A percentile compares a stretch with the other conserved stretches of the same genome.
Evolutionary conservation across 31 red algal species (phyloP).

Genomic region (Asparagopsis taxiformis): DNA sequence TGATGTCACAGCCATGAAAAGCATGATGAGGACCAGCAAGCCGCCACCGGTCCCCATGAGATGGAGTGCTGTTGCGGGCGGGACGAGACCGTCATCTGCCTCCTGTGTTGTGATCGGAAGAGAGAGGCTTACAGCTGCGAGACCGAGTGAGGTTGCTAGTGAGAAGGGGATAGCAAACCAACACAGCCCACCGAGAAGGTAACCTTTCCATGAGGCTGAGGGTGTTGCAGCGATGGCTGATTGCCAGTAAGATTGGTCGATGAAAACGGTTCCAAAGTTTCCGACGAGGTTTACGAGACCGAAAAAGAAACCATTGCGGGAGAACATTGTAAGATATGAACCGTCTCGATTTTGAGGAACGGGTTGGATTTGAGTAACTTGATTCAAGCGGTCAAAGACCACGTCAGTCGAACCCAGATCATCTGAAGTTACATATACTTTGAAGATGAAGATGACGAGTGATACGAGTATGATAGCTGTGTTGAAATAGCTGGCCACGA

Average conservation of each 20-base stretch:
- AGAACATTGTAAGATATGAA: conserved; percentile 62
- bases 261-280: conserved; percentile 59
- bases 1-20: conserved; percentile 79
- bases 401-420: conserved; percentile 32
- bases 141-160: conserved; percentile 63
- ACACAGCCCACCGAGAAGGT: conserved; percentile 59
- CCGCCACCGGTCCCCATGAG: conserved; percentile 73
- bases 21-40: conserved; percentile 58
- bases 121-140: conserved; percentile 49
- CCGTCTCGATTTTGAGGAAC: conserved; percentile 52
- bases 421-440: conserved; percentile 41
- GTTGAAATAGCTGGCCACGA: conserved; percentile 69
- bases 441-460: conserved; percentile 56
- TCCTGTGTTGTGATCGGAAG: conserved; percentile 56
- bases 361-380: conserved; percentile 15
- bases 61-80: conserved; percentile 57
- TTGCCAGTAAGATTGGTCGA: conserved; percentile 72
- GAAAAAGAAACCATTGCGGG: conserved; percentile 57
- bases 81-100: conserved; percentile 56
- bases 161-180: conserved; percentile 86
- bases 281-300: conserved; percentile 74
- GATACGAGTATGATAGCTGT: conserved; percentile 63
- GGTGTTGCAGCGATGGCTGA: conserved; percentile 76
- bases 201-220: conserved; percentile 64
- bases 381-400: conserved; percentile 36